A percentile compares a stretch with the other conserved stretches of the same genome.
phyloP scores from a whole-genome alignment of 2,329 filamentous ascomycete species.

The Gremmenia infestans region DNA sequence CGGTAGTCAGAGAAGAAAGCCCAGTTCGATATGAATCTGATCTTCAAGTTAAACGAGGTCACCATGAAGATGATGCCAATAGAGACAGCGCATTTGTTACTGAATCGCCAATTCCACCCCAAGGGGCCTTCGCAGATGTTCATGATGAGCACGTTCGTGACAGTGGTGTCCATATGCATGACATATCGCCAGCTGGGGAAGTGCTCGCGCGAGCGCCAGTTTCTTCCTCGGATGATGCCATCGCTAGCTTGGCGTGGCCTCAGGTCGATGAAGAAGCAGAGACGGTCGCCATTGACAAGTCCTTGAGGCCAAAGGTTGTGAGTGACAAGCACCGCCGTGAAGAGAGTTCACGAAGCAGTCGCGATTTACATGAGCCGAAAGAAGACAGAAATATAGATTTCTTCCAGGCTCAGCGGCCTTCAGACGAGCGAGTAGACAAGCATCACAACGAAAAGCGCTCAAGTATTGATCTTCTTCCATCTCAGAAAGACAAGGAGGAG shows the following conservation, averaged over 20 bases:
- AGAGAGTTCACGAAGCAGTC: slow-evolving; percentile 7
- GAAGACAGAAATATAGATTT: slow-evolving; percentile 16
- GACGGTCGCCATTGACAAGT: slow-evolving; percentile 37
- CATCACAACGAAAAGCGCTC: slow-evolving; percentile 11
- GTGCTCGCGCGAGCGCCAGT: slow-evolving; percentile 19
- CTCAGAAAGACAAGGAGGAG: slow-evolving; percentile 15
- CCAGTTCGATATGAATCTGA: slow-evolving; percentile 14
- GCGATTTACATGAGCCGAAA: slow-evolving; percentile 11
- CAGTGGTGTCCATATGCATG: slow-evolving; percentile 52
- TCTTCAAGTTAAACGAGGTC: slow-evolving; percentile 3
- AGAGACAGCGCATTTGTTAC: slow-evolving; percentile 47
- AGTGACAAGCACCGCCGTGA: slow-evolving; percentile 13
- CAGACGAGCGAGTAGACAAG: slow-evolving; percentile 3
- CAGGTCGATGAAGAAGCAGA: slow-evolving; percentile 42
- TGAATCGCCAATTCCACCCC: slow-evolving; percentile 41
- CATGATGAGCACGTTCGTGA: slow-evolving; percentile 36
- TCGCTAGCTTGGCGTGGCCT: slow-evolving; percentile 35
- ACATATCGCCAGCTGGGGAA: slow-evolving; percentile 34
- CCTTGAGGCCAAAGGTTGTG: slow-evolving; percentile 17
- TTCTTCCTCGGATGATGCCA: slow-evolving; percentile 31
- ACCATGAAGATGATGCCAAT: slow-evolving; percentile 28
- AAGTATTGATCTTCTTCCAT: slow-evolving; percentile 14
- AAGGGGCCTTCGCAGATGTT: slow-evolving; percentile 20
- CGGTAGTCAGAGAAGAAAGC: slow-evolving; percentile 26
- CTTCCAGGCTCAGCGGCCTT: slow-evolving; percentile 10